Evolutionary conservation across 2,329 filamentous ascomycete genomes (phyloP).

Genomic region (Botryosphaeria dothidea): DNA sequence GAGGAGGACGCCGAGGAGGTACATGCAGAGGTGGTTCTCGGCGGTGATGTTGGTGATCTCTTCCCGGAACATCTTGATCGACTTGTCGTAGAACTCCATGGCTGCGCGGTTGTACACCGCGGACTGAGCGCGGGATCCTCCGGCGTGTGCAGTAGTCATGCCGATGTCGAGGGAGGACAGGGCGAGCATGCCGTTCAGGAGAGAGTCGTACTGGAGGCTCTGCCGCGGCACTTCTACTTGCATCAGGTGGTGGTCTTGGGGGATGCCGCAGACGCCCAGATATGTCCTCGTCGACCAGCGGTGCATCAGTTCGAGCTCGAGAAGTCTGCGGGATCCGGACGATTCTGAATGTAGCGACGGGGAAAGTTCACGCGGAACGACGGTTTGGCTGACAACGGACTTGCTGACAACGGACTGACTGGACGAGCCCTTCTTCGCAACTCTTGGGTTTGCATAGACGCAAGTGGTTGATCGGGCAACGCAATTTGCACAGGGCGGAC

Average conservation of each 20-base stretch:
- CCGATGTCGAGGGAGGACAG: conserved; percentile 31
- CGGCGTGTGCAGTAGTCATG: neutral
- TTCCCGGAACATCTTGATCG: conserved; percentile 34
- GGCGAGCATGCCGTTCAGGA: neutral
- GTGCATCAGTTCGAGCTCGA: conserved; percentile 56
- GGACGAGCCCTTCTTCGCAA: no score
- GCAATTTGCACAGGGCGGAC: conserved; percentile 40
- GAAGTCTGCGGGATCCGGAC: conserved; percentile 24
- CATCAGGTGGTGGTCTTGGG: conserved; percentile 40
- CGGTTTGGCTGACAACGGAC: no score
- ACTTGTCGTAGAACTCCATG: conserved; percentile 37
- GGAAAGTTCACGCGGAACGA: neutral
- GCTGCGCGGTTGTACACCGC: conserved; percentile 33
- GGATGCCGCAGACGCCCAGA: conserved; percentile 40
- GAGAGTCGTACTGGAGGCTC: neutral
- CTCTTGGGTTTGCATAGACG: neutral
- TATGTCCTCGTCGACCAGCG: conserved; percentile 52
- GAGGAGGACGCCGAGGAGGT: conserved; percentile 15
- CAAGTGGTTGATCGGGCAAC: conserved; percentile 25
- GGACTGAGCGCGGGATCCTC: conserved; percentile 20
- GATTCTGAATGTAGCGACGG: conserved; percentile 1
- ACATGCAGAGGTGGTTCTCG: conserved; percentile 32
- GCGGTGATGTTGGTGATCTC: conserved; percentile 31
- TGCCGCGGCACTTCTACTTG: conserved; percentile 23
- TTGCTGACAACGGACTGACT: neutral